A percentile compares a stretch with the other conserved stretches of the same genome.
Conservation (phyloP, 805 yeast species). For the Kurtzmaniella fragi region DNA sequence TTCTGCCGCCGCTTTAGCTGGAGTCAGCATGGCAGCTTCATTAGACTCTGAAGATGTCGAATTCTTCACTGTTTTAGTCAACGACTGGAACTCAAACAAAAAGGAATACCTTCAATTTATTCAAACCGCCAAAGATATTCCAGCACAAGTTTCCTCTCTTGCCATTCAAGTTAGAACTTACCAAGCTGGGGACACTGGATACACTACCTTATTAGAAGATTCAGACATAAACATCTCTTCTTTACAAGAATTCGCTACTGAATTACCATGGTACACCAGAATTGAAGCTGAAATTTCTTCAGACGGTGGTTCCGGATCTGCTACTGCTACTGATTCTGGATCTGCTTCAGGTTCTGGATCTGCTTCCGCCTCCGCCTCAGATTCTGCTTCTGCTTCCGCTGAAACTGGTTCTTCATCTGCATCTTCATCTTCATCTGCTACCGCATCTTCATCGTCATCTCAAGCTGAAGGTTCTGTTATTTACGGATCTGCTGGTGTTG, state of each 20-base stretch:
- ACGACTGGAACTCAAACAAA: slow-evolving; percentile 23
- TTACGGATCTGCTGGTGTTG: slow-evolving; percentile 26
- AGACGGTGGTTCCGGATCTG: slow-evolving; percentile 6
- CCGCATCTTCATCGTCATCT: slow-evolving; percentile 7
- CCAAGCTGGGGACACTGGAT: slow-evolving; percentile 25
- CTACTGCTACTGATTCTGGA: slow-evolving; percentile 3
- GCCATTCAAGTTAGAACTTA: slow-evolving; percentile 26
- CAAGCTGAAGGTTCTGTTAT: slow-evolving; percentile 10
- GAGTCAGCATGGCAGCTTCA: slow-evolving; percentile 13
- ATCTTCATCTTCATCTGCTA: slow-evolving; percentile 3
- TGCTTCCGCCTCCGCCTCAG: slow-evolving; percentile 5
- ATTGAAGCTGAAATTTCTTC: slow-evolving; percentile 11
- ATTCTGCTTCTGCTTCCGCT: slow-evolving; percentile 3
- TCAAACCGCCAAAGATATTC: slow-evolving; percentile 21
- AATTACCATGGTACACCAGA: slow-evolving; percentile 34
- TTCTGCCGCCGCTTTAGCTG: slow-evolving; percentile 11
- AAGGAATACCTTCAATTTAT: slow-evolving; percentile 22
- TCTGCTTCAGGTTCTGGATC: slow-evolving; percentile 5
- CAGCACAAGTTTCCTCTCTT: slow-evolving; percentile 21
- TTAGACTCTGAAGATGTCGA: slow-evolving; percentile 17
- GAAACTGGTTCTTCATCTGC: slow-evolving; percentile 1
- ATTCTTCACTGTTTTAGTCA: slow-evolving; percentile 33
- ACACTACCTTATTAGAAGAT: slow-evolving; percentile 30
- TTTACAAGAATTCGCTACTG: slow-evolving; percentile 28
- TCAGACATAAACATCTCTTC: slow-evolving; percentile 16